A percentile compares a stretch with the other conserved stretches of the same genome.
These are phyloP conservation scores for Myrica gale DNA, from an alignment of 306 rosid species.

Conservation along the genomic window DNA sequence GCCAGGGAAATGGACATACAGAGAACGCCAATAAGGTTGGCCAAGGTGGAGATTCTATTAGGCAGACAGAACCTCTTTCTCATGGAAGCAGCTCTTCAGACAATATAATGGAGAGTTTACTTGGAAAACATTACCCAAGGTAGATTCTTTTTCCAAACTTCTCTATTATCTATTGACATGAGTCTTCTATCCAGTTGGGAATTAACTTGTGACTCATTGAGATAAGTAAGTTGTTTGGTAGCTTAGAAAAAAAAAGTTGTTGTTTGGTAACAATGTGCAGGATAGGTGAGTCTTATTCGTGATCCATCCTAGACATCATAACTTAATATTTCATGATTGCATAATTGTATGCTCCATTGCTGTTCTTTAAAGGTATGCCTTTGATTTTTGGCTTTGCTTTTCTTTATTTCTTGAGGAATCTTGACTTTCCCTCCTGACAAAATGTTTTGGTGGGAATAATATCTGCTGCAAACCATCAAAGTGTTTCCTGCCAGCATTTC, in stretches of 20 bases:
- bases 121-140: constrained; percentile 79
- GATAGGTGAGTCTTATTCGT: background rate
- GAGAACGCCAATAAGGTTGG: constrained; percentile 33
- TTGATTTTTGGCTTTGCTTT: background rate
- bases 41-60: constrained; percentile 41
- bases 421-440: background rate
- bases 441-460: too few species aligned
- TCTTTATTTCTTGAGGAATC: background rate
- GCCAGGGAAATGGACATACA: constrained; percentile 44
- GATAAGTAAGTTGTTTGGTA: background rate
- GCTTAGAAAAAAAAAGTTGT: too few species aligned
- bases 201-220: background rate
- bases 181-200: background rate
- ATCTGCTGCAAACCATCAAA: too few species aligned
- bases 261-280: background rate
- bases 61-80: constrained; percentile 53
- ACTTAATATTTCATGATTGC: background rate
- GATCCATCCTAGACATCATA: background rate
- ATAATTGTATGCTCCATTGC: background rate
- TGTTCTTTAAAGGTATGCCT: background rate
- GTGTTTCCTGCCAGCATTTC: too few species aligned
- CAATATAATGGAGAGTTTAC: constrained; percentile 84
- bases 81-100: constrained; percentile 81
- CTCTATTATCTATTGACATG: constrained; percentile 1
- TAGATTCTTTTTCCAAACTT: constrained; percentile 30